phyloP scores from a whole-genome alignment of 441 rosid species.

The Biscutella laevigata region DNA sequence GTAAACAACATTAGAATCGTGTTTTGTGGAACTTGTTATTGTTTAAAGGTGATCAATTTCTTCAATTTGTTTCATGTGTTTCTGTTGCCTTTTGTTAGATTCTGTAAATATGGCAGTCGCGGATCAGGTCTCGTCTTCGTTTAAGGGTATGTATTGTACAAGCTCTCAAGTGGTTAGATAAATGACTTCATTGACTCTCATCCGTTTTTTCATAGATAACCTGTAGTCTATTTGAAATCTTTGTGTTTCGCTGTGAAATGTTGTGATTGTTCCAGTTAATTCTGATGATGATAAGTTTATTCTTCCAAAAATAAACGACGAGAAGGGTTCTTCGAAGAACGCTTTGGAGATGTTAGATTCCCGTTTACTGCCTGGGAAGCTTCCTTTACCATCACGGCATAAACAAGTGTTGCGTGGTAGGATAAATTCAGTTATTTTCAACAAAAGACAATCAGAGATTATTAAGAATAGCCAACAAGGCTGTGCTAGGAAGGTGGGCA shows the following conservation, averaged over 20 bases:
- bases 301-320: neutral
- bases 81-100: constrained; percentile 3
- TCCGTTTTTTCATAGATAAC: neutral
- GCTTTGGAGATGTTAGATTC: constrained; percentile 32
- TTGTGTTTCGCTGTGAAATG: neutral
- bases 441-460: constrained; percentile 28
- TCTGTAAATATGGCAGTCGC: neutral
- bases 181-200: neutral
- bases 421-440: constrained; percentile 38
- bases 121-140: constrained; percentile 10
- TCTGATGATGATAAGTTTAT: neutral
- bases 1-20: neutral
- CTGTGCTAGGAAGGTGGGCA: constrained; percentile 47
- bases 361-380: neutral
- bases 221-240: neutral
- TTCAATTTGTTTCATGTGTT: neutral
- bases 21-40: neutral
- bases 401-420: constrained; percentile 40
- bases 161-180: neutral
- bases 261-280: constrained; percentile 3
- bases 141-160: constrained; percentile 14
- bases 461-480: constrained; percentile 27
- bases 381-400: neutral
- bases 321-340: neutral
- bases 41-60: neutral